Conservation (phyloP, 805 yeast genomes). For the Candida krabiensis region DNA sequence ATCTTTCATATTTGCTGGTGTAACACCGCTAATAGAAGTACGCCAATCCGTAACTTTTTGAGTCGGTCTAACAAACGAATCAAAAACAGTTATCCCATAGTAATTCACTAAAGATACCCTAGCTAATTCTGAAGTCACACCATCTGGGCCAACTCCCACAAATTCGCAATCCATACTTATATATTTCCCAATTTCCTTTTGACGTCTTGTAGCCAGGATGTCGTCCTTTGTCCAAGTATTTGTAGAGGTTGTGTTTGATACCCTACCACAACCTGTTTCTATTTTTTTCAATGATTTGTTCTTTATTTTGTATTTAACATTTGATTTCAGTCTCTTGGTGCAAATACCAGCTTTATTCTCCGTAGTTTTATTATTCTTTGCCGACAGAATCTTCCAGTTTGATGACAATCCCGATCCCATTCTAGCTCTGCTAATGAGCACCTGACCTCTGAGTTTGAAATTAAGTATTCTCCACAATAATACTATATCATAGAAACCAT, state of each 20-base stretch:
- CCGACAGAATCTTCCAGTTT: slow-evolving; percentile 23
- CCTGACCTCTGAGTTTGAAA: no score
- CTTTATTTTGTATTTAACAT: slow-evolving; percentile 5
- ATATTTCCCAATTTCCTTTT: slow-evolving; percentile 63
- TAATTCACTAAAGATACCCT: slow-evolving; percentile 86
- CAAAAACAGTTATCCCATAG: slow-evolving; percentile 70
- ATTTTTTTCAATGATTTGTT: no score
- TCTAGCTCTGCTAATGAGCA: no score
- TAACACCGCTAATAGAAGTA: slow-evolving; percentile 88
- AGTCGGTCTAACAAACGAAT: slow-evolving; percentile 71
- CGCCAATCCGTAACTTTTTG: slow-evolving; percentile 87
- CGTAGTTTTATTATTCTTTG: slow-evolving; percentile 14
- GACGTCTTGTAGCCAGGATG: slow-evolving; percentile 7
- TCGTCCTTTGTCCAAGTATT: slow-evolving; percentile 6
- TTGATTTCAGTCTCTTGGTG: no score
- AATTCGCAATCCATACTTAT: slow-evolving; percentile 91
- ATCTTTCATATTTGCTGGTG: slow-evolving; percentile 62
- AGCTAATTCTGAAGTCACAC: slow-evolving; percentile 70
- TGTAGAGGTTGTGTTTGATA: slow-evolving; percentile 5
- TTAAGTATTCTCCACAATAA: no score
- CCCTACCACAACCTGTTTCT: no score
- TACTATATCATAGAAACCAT: no score
- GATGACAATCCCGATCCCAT: slow-evolving; percentile 18
- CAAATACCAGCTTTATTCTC: no score
- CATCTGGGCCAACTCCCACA: slow-evolving; percentile 85